Evolutionary conservation across 345 rosid species (phyloP).

Genomic region (Eucalyptus dawsonii): DNA sequence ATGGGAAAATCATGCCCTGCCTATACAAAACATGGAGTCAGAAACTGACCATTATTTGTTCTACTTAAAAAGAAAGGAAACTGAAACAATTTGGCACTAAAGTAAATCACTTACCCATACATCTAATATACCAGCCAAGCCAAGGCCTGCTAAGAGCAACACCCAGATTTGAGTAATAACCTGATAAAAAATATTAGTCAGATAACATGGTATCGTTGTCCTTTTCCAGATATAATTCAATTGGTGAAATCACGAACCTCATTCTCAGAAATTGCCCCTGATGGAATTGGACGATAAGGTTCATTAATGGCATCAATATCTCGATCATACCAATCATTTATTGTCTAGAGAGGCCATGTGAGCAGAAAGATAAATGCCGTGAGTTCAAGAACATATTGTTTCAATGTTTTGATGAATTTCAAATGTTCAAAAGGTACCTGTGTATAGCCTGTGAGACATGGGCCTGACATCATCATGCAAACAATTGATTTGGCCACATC

Average conservation of each 20-base stretch:
- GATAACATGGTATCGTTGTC: neutral
- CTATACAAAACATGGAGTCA: constrained; percentile 29
- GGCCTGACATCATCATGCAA: constrained; percentile 98
- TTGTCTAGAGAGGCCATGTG: constrained; percentile 34
- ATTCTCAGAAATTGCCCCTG: constrained; percentile 83
- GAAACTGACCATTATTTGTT: neutral
- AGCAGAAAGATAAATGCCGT: neutral
- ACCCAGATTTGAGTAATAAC: constrained; percentile 88
- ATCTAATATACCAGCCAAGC: constrained; percentile 69
- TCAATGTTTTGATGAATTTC: neutral
- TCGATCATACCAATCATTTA: constrained; percentile 94
- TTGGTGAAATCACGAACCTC: constrained; percentile 35
- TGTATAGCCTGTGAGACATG: constrained; percentile 93
- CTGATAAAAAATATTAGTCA: constrained; percentile 20
- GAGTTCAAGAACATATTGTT: neutral
- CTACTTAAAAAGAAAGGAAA: neutral
- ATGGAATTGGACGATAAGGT: constrained; percentile 97
- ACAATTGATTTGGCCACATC: constrained; percentile 83
- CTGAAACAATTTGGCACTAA: neutral
- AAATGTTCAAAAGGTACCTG: constrained; percentile 36
- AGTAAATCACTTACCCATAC: constrained; percentile 64
- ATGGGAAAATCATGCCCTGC: constrained; percentile 81
- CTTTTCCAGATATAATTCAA: neutral
- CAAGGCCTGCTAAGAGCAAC: constrained; percentile 79
- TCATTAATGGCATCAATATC: constrained; percentile 97